Evolutionary conservation across 202 grass and related monocot genomes (phyloP).

Genomic region (Zizania palustris): DNA sequence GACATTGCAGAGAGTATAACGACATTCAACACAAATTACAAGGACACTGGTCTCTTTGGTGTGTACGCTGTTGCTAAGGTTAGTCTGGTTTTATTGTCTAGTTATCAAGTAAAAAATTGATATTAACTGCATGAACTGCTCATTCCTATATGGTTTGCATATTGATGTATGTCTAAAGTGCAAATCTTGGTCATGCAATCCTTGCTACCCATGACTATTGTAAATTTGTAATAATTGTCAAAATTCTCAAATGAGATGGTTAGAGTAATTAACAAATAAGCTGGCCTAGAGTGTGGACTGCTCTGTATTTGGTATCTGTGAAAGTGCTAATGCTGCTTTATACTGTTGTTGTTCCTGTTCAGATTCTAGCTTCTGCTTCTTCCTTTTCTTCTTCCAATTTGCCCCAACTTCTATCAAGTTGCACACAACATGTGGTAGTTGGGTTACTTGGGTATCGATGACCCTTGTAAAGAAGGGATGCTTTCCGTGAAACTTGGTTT

Average conservation of each 20-base stretch:
- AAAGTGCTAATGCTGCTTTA: background rate
- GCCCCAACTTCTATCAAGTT: too few species aligned
- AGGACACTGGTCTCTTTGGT: slow-evolving; percentile 95
- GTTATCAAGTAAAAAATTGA: background rate
- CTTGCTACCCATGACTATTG: background rate
- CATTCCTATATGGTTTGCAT: slow-evolving; percentile 3
- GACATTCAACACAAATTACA: slow-evolving; percentile 98
- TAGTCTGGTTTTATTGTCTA: slow-evolving; percentile 4
- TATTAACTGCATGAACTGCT: background rate
- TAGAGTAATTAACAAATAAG: background rate
- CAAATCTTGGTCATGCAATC: slow-evolving; percentile 18
- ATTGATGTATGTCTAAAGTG: background rate
- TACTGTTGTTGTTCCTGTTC: too few species aligned
- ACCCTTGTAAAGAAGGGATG: too few species aligned
- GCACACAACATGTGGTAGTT: too few species aligned
- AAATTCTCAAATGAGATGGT: background rate
- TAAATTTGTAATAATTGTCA: background rate
- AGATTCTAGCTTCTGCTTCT: background rate
- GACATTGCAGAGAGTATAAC: slow-evolving; percentile 97
- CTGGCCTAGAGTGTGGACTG: background rate
- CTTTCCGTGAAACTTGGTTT: too few species aligned
- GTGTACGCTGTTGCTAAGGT: slow-evolving; percentile 96
- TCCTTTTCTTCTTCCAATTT: too few species aligned
- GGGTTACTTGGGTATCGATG: too few species aligned
- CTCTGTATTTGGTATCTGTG: background rate